Evolutionary conservation across 2,329 filamentous ascomycete species (phyloP).

Genomic region (Pleoardoris graminearum): DNA sequence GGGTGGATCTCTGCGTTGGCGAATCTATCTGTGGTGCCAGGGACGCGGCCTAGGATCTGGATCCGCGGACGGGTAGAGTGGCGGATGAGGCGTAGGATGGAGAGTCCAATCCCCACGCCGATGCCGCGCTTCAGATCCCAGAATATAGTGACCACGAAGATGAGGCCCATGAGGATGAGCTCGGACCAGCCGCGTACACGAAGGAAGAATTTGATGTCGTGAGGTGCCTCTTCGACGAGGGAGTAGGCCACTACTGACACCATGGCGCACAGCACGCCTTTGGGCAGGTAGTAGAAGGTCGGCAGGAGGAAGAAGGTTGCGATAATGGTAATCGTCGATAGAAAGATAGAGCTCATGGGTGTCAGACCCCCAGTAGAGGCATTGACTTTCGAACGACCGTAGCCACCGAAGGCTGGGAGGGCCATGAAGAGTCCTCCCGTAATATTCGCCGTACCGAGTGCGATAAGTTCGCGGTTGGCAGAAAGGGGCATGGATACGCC

Average conservation of each 20-base stretch:
- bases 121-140: conserved; percentile 94
- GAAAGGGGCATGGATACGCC: conserved; percentile 81
- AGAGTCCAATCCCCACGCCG: conserved; percentile 89
- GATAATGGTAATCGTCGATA: conserved; percentile 80
- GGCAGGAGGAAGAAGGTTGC: conserved; percentile 82
- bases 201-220: conserved; percentile 88
- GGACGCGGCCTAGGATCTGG: conserved; percentile 89
- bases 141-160: conserved; percentile 90
- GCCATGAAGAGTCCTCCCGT: conserved; percentile 89
- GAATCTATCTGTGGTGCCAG: conserved; percentile 74
- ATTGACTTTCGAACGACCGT: conserved; percentile 95
- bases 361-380: conserved; percentile 87
- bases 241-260: conserved; percentile 95
- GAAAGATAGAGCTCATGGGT: conserved; percentile 88
- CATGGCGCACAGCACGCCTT: conserved; percentile 90
- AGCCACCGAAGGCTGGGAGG: conserved; percentile 91
- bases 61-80: conserved; percentile 92
- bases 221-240: conserved; percentile 90
- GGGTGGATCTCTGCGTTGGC: conserved; percentile 79
- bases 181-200: conserved; percentile 85
- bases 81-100: conserved; percentile 83
- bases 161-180: conserved; percentile 82
- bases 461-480: conserved; percentile 90
- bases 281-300: conserved; percentile 95
- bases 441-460: conserved; percentile 88